Base-by-base conservation (phyloP, 768 basidiomycete species). In the Tricholoma bakamatsutake region DNA sequence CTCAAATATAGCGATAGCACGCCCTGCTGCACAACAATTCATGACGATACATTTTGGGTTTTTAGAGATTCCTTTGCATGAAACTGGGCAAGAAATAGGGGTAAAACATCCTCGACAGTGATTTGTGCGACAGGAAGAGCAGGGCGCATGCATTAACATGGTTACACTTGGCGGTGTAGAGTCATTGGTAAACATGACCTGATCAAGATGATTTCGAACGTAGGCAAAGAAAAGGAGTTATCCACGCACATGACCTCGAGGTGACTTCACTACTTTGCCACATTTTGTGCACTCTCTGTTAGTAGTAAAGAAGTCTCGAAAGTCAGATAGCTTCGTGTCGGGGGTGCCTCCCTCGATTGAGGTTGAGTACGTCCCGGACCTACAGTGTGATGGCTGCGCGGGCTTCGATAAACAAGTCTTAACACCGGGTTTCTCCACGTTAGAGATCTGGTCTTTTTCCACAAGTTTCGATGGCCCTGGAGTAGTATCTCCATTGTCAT, bases 1-100 rank as follows among this genome's bases (percentile, higher is more conserved):
- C 59, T 81, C 79, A 54, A 78, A 81, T 17, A 81, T 61, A 4
- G 79, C 80, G n/a, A 81, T 71, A 9, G 76, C 77, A 30, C 80
- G 76, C 1, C 68, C 69, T 46, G 74, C 72, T 10, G 79, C 68
- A 60, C 80, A 82, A 63, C 80, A 82, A 3, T 63, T 62, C 30
- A 67, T 47, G 37, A 76, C 69, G 2, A 61, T 50, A 60, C 80
- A 82, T 3, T 56, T 56, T 3, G 56, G 24, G 39, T 67, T 69
- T 37, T 66, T 69, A 6, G 61, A 47, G 34, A 59, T 62, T 10
- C 79, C 79, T 66, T 73, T 76, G 65, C 80, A 82, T 1, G 68
- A 62, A 11, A 57, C 37, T 5, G 69, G 59, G 61, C 81, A 82
- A 39, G 57, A 35, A 21, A 76, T 37, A 4, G 70, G 65, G 11